These are phyloP conservation scores for Citrus sinensis DNA, from an alignment of 345 rosid species.

Conservation along the genomic window DNA sequence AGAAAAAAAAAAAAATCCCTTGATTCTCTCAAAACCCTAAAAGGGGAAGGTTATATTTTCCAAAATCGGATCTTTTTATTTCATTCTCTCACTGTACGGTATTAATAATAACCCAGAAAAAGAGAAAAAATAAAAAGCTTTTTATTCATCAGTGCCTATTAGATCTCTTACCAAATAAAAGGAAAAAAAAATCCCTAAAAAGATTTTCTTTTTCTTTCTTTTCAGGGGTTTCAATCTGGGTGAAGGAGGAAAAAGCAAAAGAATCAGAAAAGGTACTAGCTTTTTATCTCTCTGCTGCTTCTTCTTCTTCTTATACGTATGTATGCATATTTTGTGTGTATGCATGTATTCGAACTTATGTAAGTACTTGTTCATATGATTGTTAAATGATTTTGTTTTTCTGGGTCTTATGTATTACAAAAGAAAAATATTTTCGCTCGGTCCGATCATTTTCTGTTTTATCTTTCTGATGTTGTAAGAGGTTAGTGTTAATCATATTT, in stretches of 20 bases:
- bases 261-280: slow-evolving; percentile 17
- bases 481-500: not conserved
- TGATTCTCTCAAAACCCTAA: slow-evolving; percentile 24
- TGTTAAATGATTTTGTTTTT: not conserved
- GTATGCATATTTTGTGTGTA: not conserved
- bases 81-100: not conserved
- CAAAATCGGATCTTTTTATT: slow-evolving; percentile 16
- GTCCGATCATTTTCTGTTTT: not conserved
- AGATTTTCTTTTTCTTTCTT: slow-evolving; percentile 4
- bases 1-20: not conserved
- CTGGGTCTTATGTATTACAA: not conserved
- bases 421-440: not conserved
- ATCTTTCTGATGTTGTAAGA: not conserved
- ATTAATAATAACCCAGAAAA: not conserved
- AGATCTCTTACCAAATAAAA: slow-evolving; percentile 14
- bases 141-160: slow-evolving; percentile 11
- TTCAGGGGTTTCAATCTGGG: slow-evolving; percentile 22
- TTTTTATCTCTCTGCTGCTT: not conserved
- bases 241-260: not conserved
- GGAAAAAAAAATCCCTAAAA: slow-evolving; percentile 9
- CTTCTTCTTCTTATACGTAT: not conserved
- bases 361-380: not conserved
- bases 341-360: not conserved
- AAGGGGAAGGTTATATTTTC: not conserved
- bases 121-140: no score